Base-by-base conservation (phyloP, 306 rosid genomes). In the Prunus mira region DNA sequence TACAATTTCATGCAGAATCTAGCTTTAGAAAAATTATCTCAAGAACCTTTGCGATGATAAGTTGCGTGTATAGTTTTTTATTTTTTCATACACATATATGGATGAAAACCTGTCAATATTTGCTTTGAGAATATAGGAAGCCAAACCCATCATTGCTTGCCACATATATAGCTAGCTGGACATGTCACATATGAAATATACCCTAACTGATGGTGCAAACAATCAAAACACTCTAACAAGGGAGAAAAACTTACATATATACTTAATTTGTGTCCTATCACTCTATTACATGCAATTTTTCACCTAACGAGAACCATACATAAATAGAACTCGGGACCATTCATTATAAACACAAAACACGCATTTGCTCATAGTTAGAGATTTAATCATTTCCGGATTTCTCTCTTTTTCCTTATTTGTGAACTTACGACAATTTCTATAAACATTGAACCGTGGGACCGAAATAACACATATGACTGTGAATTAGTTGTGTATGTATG, bases 121-220 rank as follows among this genome's bases (percentile, higher is more conserved):
- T 88, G 74, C 25, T 71, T 81, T n/a, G 61, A 69, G 58, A 17
- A 71, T 60, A 22, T 61, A 32, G 60, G 27, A 27, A 77, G 72
- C 47, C 57, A 41, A 77, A 72, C 28, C 57, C 82, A 81, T 80
- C 73, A 86, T 76, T 78, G 41, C 71, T n/a, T 18, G 12, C 56
- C 27, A 56, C 15, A 34, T 6, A 81, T 79, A 28, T 15, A 34
- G 41, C 41, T 34, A 34, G 20, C 4, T 24, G 38, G 77, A 78
- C 28, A 22, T 47, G 43, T 12, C 51, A 61, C 19, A 20, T 72
- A 12, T 56, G 51, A 34, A 34, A 34, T 34, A 34, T 5, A 34
- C 41, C 54, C 7, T 20, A 28, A 58, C 4, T 66, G 41, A 79
- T 83, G 82, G 69, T 81, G 28, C 70, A 84, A 2, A 47, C 63